phyloP scores from a whole-genome alignment of 805 yeast species.

The Lachancea cidri region DNA sequence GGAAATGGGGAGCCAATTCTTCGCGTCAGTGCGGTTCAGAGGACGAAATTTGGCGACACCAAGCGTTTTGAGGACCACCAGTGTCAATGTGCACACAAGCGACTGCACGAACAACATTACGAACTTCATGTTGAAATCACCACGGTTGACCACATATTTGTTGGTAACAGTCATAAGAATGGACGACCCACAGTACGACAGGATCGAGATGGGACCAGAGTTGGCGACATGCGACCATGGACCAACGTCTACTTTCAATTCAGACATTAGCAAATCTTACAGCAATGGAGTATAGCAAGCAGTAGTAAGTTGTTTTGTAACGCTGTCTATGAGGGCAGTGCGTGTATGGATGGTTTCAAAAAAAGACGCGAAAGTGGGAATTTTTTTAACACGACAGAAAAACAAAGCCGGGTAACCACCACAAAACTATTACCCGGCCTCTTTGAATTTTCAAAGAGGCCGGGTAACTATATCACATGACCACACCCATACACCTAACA shows the following conservation, averaged over 20 bases:
- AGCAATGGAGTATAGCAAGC: background rate
- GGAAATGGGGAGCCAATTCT: conserved; percentile 94
- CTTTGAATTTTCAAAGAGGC: too few species aligned
- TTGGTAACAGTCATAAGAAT: conserved; percentile 97
- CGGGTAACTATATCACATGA: background rate
- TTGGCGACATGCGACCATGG: conserved; percentile 35
- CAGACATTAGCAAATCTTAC: conserved; percentile 22
- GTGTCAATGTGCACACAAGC: conserved; percentile 70
- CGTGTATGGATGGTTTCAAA: too few species aligned
- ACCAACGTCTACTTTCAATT: conserved; percentile 22
- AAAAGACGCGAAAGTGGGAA: background rate
- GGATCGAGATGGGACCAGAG: conserved; percentile 58
- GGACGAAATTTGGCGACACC: conserved; percentile 84
- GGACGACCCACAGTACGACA: conserved; percentile 87
- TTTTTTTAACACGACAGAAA: background rate
- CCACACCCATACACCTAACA: too few species aligned
- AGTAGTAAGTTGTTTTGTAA: background rate
- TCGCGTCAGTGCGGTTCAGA: conserved; percentile 80
- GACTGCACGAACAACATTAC: conserved; percentile 86
- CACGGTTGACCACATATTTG: conserved; percentile 77
- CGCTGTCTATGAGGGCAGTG: background rate
- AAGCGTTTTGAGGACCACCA: conserved; percentile 64
- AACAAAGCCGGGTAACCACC: too few species aligned
- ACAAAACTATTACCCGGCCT: background rate
- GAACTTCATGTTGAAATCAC: conserved; percentile 78